phyloP scores from a whole-genome alignment of 352 stramenopile genomes.

The Globisporangium irregulare region DNA sequence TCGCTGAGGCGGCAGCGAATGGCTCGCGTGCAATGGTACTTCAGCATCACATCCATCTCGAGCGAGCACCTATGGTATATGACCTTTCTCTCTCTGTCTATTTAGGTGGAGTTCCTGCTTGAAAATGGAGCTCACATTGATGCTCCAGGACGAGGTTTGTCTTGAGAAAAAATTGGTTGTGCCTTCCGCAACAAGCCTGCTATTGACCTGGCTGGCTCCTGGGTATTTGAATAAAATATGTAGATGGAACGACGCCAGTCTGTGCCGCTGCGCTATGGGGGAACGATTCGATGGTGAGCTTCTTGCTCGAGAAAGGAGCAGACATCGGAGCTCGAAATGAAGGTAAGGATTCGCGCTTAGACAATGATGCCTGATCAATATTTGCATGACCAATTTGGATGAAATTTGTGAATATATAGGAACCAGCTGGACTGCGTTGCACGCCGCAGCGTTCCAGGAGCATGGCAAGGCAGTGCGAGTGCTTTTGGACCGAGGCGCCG shows the following conservation, averaged over 20 bases:
- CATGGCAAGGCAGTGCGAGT: conserved; percentile 61
- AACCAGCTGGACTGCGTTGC: conserved; percentile 61
- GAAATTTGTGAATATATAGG: conserved; percentile 21
- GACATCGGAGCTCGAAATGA: conserved; percentile 53
- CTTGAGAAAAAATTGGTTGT: neutral
- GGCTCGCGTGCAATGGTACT: conserved; percentile 54
- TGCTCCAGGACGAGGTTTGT: conserved; percentile 42
- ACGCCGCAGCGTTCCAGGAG: conserved; percentile 65
- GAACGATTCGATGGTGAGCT: conserved; percentile 63
- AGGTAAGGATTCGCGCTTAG: conserved; percentile 23
- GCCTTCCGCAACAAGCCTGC: neutral
- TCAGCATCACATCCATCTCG: neutral
- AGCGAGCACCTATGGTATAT: neutral
- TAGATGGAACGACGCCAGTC: conserved; percentile 65
- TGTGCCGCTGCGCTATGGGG: conserved; percentile 61
- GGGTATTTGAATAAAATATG: no score
- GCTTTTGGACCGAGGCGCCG: conserved; percentile 43
- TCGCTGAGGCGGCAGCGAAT: conserved; percentile 62
- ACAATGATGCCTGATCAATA: neutral
- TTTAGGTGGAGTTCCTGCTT: conserved; percentile 62
- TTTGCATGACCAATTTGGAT: neutral
- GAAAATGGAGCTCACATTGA: conserved; percentile 52
- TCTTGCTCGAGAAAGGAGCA: conserved; percentile 52
- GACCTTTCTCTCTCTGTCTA: no score
- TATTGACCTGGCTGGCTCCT: neutral